Conservation (phyloP, 805 yeast genomes). For the Candida nitratophila region DNA sequence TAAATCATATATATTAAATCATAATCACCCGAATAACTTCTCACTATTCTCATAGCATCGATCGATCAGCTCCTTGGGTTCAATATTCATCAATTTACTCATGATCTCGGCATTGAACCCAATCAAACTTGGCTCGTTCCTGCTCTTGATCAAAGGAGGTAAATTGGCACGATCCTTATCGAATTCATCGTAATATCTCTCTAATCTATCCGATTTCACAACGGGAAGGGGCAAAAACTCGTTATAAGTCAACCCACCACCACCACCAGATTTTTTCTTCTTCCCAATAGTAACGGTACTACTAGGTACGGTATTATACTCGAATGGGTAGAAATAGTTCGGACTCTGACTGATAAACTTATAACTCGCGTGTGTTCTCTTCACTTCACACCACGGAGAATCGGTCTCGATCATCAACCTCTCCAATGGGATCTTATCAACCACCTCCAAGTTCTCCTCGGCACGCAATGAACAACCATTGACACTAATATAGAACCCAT, state of each 20-base stretch:
- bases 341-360: constrained; percentile 49
- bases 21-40: constrained; percentile 32
- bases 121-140: constrained; percentile 90
- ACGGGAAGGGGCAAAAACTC: constrained; percentile 54
- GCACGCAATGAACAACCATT: constrained; percentile 91
- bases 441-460: constrained; percentile 64
- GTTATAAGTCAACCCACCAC: constrained; percentile 30
- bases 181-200: constrained; percentile 16
- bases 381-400: constrained; percentile 97
- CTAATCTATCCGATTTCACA: constrained; percentile 50
- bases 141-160: constrained; percentile 58
- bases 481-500: constrained; percentile 62
- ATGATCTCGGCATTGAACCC: constrained; percentile 72
- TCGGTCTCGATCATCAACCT: constrained; percentile 84
- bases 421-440: constrained; percentile 58
- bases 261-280: constrained; percentile 10
- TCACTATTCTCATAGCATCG: constrained; percentile 47
- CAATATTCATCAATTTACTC: constrained; percentile 38
- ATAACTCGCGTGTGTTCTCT: constrained; percentile 74
- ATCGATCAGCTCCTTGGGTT: constrained; percentile 38
- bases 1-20: neutral
- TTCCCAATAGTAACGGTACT: too few relatives aligned
- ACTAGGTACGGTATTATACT: constrained; percentile 5
- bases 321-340: constrained; percentile 45
- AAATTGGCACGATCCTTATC: constrained; percentile 15